Evolutionary conservation across 139 green algal genomes (phyloP).

Genomic region (Chlamydomonas incerta): DNA sequence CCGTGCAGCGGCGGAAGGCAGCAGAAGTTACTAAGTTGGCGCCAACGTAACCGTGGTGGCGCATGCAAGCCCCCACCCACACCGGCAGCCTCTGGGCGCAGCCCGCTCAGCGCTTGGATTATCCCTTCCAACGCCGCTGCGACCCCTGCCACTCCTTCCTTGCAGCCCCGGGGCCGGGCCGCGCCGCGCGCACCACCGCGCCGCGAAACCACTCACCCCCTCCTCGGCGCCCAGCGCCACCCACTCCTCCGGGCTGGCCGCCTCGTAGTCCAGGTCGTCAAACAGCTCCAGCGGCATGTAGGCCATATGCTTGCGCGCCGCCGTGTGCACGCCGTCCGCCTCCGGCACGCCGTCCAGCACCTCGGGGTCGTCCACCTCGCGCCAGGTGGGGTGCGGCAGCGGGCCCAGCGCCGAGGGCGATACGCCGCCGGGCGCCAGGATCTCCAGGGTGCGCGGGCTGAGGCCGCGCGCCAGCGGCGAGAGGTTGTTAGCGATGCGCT

Average conservation of each 20-base stretch:
- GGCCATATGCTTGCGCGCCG: conserved; percentile 50
- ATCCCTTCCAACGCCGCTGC: no score
- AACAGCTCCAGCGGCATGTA: conserved; percentile 70
- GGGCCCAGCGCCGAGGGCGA: conserved; percentile 42
- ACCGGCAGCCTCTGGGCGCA: no score
- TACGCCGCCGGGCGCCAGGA: conserved; percentile 50
- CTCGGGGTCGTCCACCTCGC: conserved; percentile 44
- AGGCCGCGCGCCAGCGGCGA: conserved; percentile 50
- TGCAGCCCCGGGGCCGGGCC: no score
- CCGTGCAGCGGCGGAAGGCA: background rate
- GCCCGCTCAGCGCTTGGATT: no score
- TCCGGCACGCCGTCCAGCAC: conserved; percentile 32
- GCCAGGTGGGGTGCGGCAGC: conserved; percentile 36
- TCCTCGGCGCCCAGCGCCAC: conserved; percentile 16
- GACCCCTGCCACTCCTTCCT: no score
- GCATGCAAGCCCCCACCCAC: no score
- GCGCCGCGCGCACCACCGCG: no score
- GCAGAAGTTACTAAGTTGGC: background rate
- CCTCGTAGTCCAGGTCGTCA: conserved; percentile 60
- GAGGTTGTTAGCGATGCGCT: conserved; percentile 66
- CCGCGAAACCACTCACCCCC: conserved; percentile 38
- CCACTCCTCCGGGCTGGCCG: conserved; percentile 46
- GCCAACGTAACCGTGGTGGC: no score
- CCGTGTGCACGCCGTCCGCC: conserved; percentile 47
- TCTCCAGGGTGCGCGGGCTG: conserved; percentile 50